Evolutionary conservation across 1,284 basidiomycete genomes (phyloP).

Genomic region (Pascua guehoae): DNA sequence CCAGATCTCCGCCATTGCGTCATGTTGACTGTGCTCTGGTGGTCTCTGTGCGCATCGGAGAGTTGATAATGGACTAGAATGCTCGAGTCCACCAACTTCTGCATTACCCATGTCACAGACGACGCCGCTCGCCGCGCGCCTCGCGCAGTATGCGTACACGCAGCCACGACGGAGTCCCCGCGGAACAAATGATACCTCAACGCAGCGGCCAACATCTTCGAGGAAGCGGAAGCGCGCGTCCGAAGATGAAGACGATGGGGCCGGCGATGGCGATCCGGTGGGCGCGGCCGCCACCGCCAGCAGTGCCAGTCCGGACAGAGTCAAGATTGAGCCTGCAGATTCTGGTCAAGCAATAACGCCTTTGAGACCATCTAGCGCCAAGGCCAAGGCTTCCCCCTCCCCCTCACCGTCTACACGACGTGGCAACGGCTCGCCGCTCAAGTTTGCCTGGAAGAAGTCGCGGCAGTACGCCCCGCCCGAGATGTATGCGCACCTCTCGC

Average conservation of each 20-base stretch:
- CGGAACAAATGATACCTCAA: neutral
- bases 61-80: too few relatives aligned
- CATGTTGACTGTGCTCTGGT: too few relatives aligned
- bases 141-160: slow-evolving; percentile 3
- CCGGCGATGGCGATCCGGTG: neutral
- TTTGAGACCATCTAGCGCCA: neutral
- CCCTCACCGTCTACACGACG: neutral
- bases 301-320: neutral
- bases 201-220: neutral
- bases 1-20: too few relatives aligned
- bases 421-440: neutral
- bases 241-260: neutral
- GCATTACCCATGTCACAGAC: too few relatives aligned
- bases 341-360: neutral
- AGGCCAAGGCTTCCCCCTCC: too few relatives aligned
- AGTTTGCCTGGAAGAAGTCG: slow-evolving; percentile 15
- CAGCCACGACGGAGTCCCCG: neutral
- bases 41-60: too few relatives aligned
- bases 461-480: slow-evolving; percentile 25
- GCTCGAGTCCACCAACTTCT: too few relatives aligned
- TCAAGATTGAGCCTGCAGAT: neutral
- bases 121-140: neutral
- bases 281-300: neutral
- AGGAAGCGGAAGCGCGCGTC: neutral
- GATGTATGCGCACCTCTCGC: slow-evolving; percentile 26